Conservation (phyloP, 306 rosid species). For the Inga leiocalycina region DNA sequence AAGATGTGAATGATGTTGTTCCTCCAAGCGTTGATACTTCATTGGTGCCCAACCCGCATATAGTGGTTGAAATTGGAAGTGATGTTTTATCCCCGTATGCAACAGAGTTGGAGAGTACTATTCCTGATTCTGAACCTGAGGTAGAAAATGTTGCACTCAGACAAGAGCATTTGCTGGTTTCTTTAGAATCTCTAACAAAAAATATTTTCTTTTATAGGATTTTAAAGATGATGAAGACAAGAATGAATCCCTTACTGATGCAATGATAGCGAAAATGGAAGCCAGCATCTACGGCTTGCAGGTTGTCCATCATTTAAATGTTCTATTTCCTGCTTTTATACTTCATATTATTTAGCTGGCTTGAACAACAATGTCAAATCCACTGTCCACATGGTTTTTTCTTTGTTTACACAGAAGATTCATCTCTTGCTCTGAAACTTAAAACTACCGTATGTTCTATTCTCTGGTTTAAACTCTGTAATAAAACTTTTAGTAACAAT, state of each 20-base stretch:
- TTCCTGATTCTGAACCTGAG: slow-evolving; percentile 62
- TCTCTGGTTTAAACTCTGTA: slow-evolving; percentile 7
- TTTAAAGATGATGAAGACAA: slow-evolving; percentile 48
- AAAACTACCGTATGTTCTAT: not conserved
- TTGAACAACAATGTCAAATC: slow-evolving; percentile 18
- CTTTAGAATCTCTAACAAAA: slow-evolving; percentile 19
- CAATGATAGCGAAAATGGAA: slow-evolving; percentile 80
- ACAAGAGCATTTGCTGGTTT: slow-evolving; percentile 23
- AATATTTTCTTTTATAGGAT: slow-evolving; percentile 54
- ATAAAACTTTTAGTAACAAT: not conserved
- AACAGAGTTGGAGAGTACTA: slow-evolving; percentile 52
- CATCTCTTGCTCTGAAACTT: slow-evolving; percentile 14
- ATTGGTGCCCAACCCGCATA: not conserved
- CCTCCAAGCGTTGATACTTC: slow-evolving; percentile 36
- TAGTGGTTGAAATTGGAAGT: slow-evolving; percentile 39
- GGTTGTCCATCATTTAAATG: slow-evolving; percentile 52
- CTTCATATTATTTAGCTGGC: slow-evolving; percentile 5
- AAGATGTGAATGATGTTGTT: slow-evolving; percentile 34
- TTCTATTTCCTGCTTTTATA: slow-evolving; percentile 24
- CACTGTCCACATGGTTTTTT: not conserved
- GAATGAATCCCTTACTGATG: slow-evolving; percentile 60
- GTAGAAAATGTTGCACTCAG: slow-evolving; percentile 44
- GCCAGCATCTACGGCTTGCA: slow-evolving; percentile 82
- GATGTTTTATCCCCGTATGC: slow-evolving; percentile 47
- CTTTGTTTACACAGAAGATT: not conserved